Percentiles rank a stretch among this genome's conserved stretches.
phyloP scores from a whole-genome alignment of 805 yeast species.

The Nakazawaea pomicola region DNA sequence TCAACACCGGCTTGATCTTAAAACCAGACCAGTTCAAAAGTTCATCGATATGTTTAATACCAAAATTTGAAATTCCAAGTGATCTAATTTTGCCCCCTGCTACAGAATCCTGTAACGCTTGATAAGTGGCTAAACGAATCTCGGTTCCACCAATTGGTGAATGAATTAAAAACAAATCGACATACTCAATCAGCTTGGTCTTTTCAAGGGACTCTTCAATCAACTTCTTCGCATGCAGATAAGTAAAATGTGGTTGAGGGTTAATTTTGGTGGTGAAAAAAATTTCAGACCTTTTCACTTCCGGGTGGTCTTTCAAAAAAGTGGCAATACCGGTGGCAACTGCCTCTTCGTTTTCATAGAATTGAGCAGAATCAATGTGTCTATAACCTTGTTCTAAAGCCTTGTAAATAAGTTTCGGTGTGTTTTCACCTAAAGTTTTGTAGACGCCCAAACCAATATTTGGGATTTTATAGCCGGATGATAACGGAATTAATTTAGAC shows the following conservation, averaged over 20 bases:
- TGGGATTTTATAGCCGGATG: constrained; percentile 51
- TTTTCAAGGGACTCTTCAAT: constrained; percentile 36
- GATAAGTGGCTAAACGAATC: constrained; percentile 45
- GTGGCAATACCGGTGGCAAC: constrained; percentile 53
- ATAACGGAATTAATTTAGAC: constrained; percentile 28
- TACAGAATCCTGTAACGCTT: constrained; percentile 52
- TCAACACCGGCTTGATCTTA: constrained; percentile 37
- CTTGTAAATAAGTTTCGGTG: constrained; percentile 40
- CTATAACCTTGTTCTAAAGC: constrained; percentile 68
- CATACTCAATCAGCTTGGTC: constrained; percentile 40
- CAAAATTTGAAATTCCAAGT: constrained; percentile 66
- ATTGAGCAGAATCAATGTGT: constrained; percentile 68
- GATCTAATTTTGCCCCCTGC: constrained; percentile 42
- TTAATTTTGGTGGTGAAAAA: constrained; percentile 37
- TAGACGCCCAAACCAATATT: constrained; percentile 54
- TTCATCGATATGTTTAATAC: constrained; percentile 52
- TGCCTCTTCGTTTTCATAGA: constrained; percentile 61
- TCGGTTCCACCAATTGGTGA: constrained; percentile 41
- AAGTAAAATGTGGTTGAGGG: constrained; percentile 29
- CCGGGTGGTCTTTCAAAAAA: constrained; percentile 22
- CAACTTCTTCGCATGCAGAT: constrained; percentile 30
- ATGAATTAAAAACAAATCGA: constrained; percentile 52
- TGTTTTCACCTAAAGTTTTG: constrained; percentile 31
- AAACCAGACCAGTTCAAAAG: constrained; percentile 41
- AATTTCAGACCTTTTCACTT: constrained; percentile 29